Evolutionary conservation across 495 filamentous ascomycete species (phyloP), one percentile per base, ranked within the genome.

Genomic region (Sabuloglossum arenarium): DNA sequence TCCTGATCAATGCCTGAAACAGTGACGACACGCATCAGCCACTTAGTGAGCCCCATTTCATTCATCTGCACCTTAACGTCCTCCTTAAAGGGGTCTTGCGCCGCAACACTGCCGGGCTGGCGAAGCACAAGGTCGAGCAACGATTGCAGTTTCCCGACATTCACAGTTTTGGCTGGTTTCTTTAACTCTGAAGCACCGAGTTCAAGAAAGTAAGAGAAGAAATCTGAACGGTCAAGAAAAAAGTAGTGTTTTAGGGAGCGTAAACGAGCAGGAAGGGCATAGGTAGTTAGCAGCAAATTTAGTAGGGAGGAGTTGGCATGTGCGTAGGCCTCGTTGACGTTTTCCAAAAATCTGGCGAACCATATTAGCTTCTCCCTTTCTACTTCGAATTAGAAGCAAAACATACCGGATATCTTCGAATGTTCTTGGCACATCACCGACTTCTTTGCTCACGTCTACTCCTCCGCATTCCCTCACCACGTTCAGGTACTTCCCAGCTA

Each of bases 61-160:
- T 95, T 96, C 87, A 97, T 95, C 59, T 85, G 80, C 9, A 98
- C 85, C 65, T 93, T 94, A 59, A 98, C 86, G 63, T 97, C 88
- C 66, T 98, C 91, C 65, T 96, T 97, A 73, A 90, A 98, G 0
- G 89, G 88, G 67, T 97, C 91, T 54, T 90, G 78, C 1, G 88
- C 88, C 16, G 91, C 90, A 51, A 98, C 83, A 63, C 84, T 95
- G 11, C 93, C 91, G 1, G 91, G 88, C 62, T 98, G 91, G 4
- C 89, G 87, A 24, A 98, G 77, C 0, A 95, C 90, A 19, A 98
- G 75, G 66, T 98, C 91, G 5, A 98, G 79, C 8, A 98, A 74
- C 3, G 88, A 94, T 65, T 98, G 91, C 0, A 98, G 73, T 62
- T 97, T 97, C 62, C 80, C 79, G 34, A 85, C 84, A 62, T 98